Evolutionary conservation across 257 asterid genomes (phyloP).

Genomic region (Oldenlandia corymbosa): DNA sequence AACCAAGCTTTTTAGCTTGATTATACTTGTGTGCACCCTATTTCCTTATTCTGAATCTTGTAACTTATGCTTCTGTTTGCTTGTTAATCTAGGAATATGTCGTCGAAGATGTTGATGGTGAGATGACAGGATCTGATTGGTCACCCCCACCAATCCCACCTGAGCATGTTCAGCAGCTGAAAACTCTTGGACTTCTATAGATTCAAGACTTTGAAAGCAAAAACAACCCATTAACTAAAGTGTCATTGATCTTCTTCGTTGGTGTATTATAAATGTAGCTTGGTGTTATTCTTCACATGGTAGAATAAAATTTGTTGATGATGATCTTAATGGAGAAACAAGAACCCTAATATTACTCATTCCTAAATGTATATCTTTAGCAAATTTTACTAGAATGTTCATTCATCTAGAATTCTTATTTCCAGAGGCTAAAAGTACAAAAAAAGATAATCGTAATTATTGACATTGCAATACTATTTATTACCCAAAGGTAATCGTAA

Average conservation of each 20-base stretch:
- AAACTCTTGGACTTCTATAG: constrained; percentile 83
- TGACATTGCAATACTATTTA: too few relatives aligned
- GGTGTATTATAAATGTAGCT: constrained; percentile 14
- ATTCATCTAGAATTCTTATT: too few relatives aligned
- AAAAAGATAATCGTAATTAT: too few relatives aligned
- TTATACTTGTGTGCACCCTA: too few relatives aligned
- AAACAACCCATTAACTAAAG: too few relatives aligned
- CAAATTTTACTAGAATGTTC: not conserved
- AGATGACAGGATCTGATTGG: constrained; percentile 76
- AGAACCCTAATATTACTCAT: not conserved
- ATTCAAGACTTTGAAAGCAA: too few relatives aligned
- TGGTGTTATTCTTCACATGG: not conserved
- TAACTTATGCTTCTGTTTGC: not conserved
- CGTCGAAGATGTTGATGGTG: constrained; percentile 92
- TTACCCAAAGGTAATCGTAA: too few relatives aligned
- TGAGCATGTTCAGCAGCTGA: constrained; percentile 88
- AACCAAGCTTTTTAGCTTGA: too few relatives aligned
- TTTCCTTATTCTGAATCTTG: too few relatives aligned
- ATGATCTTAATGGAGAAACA: constrained; percentile 9
- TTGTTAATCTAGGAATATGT: constrained; percentile 67
- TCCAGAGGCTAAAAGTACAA: too few relatives aligned
- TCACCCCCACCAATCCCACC: constrained; percentile 77
- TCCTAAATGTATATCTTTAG: not conserved
- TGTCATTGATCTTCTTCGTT: constrained; percentile 18
- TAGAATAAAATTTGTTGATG: not conserved